phyloP scores from a whole-genome alignment of 1,139 yeast genomes.

The Petasospora fabianii region DNA sequence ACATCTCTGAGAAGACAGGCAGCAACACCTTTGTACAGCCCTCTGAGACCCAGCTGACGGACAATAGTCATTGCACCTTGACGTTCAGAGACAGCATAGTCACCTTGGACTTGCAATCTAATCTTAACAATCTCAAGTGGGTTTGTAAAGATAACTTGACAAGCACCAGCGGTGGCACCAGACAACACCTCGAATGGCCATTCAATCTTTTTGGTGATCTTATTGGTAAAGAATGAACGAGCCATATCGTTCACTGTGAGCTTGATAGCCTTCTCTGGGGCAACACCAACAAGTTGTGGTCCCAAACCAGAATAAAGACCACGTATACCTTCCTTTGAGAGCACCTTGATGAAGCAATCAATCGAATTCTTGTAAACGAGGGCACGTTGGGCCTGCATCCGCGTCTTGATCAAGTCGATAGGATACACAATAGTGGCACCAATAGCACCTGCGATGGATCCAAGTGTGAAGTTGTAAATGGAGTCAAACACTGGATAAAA shows the following conservation, averaged over 20 bases:
- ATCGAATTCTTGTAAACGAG: conserved; percentile 71
- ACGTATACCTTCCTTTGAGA: conserved; percentile 71
- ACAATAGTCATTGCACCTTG: conserved; percentile 41
- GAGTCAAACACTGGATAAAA: conserved; percentile 70
- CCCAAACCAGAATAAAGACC: conserved; percentile 95
- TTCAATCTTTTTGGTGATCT: conserved; percentile 55
- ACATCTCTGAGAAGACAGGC: conserved; percentile 95
- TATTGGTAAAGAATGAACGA: conserved; percentile 64
- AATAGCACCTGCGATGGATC: conserved; percentile 95
- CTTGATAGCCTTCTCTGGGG: conserved; percentile 97
- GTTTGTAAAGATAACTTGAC: conserved; percentile 94
- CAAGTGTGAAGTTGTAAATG: conserved; percentile 80
- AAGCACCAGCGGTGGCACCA: conserved; percentile 94
- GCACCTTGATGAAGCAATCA: conserved; percentile 81
- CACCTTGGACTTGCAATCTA: conserved; percentile 92
- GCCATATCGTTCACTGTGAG: conserved; percentile 90
- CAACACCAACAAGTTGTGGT: conserved; percentile 95
- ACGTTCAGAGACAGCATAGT: conserved; percentile 46
- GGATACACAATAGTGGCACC: conserved; percentile 99
- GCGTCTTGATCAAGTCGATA: conserved; percentile 90
- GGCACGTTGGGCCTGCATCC: conserved; percentile 92
- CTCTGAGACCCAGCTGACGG: conserved; percentile 73
- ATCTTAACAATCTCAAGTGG: conserved; percentile 96
- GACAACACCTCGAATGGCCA: conserved; percentile 75
- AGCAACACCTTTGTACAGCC: conserved; percentile 85